phyloP scores from a whole-genome alignment of 1,139 yeast genomes.

The Pichia sp. region DNA sequence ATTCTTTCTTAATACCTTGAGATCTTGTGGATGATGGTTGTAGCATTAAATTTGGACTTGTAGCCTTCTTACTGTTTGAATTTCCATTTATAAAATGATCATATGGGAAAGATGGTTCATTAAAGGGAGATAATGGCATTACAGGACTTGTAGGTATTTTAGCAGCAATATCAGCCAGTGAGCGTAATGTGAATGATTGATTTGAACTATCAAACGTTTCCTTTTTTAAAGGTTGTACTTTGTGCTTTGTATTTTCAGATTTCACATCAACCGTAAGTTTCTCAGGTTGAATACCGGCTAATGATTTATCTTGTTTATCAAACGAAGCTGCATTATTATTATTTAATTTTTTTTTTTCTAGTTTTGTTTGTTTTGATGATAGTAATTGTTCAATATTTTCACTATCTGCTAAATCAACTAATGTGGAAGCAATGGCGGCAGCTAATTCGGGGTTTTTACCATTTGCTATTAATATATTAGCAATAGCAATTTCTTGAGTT shows the following conservation, averaged over 20 bases:
- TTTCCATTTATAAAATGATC: slow-evolving; percentile 7
- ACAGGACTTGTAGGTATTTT: slow-evolving; percentile 17
- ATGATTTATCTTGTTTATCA: not conserved
- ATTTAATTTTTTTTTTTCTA: not conserved
- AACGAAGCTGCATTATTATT: no score
- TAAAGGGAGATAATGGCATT: slow-evolving; percentile 14
- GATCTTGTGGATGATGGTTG: not conserved
- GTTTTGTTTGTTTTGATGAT: not conserved
- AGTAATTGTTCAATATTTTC: slow-evolving; percentile 16
- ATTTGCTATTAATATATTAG: slow-evolving; percentile 41
- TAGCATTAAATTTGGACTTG: not conserved
- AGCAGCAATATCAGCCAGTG: slow-evolving; percentile 21
- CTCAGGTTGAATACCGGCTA: not conserved
- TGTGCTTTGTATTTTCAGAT: not conserved
- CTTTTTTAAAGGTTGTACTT: not conserved
- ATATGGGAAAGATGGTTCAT: slow-evolving; percentile 13
- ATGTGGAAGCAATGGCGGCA: slow-evolving; percentile 22
- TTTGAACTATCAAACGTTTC: not conserved
- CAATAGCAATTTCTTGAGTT: slow-evolving; percentile 41
- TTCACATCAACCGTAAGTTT: not conserved
- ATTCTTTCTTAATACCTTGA: not conserved
- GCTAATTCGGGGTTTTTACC: slow-evolving; percentile 42
- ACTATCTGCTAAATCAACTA: slow-evolving; percentile 18
- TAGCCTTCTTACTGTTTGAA: not conserved
- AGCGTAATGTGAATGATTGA: slow-evolving; percentile 11